These are phyloP conservation scores for Ailanthus altissimus DNA, from an alignment of 345 rosid species.

Conservation along the genomic window DNA sequence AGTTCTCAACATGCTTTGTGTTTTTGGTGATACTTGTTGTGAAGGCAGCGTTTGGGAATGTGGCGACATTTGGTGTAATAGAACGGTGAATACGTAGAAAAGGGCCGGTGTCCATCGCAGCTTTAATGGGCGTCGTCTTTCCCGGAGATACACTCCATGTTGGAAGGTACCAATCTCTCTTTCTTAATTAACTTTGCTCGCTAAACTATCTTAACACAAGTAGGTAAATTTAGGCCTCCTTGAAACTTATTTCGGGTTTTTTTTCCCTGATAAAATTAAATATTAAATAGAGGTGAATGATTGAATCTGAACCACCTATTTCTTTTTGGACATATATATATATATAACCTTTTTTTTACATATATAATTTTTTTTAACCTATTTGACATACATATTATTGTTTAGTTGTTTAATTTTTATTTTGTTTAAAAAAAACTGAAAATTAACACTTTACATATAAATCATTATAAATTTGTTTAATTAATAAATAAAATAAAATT, in stretches of 20 bases:
- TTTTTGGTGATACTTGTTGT: neutral
- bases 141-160: conserved; percentile 48
- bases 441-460: too few species aligned
- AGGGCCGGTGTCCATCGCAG: conserved; percentile 62
- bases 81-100: conserved; percentile 52
- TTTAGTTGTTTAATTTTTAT: too few species aligned
- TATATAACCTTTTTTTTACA: too few species aligned
- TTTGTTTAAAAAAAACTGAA: too few species aligned
- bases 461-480: too few species aligned
- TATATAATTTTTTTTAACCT: too few species aligned
- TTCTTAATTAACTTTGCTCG: neutral
- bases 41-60: conserved; percentile 51
- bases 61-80: conserved; percentile 26
- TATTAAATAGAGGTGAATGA: too few species aligned
- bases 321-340: too few species aligned
- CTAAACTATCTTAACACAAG: neutral
- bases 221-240: neutral
- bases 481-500: too few species aligned
- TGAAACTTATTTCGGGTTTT: neutral
- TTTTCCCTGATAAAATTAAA: too few species aligned
- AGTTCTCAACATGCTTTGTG: conserved; percentile 10
- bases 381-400: too few species aligned
- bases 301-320: too few species aligned
- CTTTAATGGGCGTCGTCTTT: conserved; percentile 45
- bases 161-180: conserved; percentile 42